These are phyloP conservation scores for Mucor racemosus DNA, from an alignment of 371 early-diverging fungal genomes.

Conservation along the genomic window DNA sequence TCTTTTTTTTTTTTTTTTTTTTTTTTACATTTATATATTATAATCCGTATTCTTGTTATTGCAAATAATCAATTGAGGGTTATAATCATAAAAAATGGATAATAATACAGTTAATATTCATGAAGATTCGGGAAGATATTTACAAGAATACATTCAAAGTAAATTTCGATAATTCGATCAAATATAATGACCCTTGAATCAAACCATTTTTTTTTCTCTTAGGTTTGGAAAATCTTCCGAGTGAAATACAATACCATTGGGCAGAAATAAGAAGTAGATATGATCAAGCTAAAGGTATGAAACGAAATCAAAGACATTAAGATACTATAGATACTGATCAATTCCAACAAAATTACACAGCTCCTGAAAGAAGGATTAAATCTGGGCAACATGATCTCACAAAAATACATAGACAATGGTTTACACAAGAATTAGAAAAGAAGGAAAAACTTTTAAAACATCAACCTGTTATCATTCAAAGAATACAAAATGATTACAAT, in stretches of 20 bases:
- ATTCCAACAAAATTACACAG: constrained; percentile 15
- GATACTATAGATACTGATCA: background rate
- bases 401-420: constrained; percentile 50
- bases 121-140: constrained; percentile 49
- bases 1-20: background rate
- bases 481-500: constrained; percentile 48
- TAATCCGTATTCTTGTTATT: background rate
- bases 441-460: constrained; percentile 35
- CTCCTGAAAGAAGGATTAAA: constrained; percentile 41
- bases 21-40: background rate
- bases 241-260: constrained; percentile 57
- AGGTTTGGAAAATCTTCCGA: constrained; percentile 59
- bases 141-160: constrained; percentile 54
- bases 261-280: constrained; percentile 50
- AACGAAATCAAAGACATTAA: background rate
- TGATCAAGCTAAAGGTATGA: constrained; percentile 43
- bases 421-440: constrained; percentile 39
- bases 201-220: background rate
- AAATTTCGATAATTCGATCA: constrained; percentile 5
- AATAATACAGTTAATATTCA: constrained; percentile 26
- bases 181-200: constrained; percentile 1
- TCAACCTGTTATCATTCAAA: constrained; percentile 42
- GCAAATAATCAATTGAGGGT: background rate
- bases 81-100: constrained; percentile 1
- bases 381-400: constrained; percentile 42